Evolutionary conservation across 306 rosid genomes (phyloP).

Genomic region (Vicia faba): DNA sequence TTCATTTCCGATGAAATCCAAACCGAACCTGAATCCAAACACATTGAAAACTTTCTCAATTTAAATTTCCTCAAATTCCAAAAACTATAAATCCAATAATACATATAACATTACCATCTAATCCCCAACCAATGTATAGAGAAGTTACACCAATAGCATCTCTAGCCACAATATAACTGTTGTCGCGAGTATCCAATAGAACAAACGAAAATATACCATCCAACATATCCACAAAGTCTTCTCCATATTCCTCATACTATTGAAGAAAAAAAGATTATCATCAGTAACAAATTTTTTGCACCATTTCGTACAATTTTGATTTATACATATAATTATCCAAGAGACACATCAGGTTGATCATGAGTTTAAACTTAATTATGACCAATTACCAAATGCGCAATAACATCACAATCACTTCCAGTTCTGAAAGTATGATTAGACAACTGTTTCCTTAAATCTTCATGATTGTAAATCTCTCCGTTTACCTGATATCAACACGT

Average conservation of each 20-base stretch:
- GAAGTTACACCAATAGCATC: constrained; percentile 97
- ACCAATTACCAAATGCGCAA: constrained; percentile 76
- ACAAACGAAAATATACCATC: constrained; percentile 95
- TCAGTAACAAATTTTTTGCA: neutral
- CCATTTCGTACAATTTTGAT: too few relatives aligned
- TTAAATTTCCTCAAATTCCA: constrained; percentile 3
- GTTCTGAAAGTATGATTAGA: constrained; percentile 78
- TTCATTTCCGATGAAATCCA: constrained; percentile 92
- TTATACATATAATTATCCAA: too few relatives aligned
- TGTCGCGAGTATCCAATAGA: constrained; percentile 88
- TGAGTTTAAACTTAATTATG: neutral
- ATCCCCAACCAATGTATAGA: constrained; percentile 96
- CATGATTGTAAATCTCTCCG: constrained; percentile 97
- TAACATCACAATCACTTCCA: constrained; percentile 95
- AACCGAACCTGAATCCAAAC: constrained; percentile 65
- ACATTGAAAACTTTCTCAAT: neutral
- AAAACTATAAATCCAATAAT: neutral
- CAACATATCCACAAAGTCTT: constrained; percentile 78
- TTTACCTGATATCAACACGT: constrained; percentile 55
- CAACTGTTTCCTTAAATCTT: constrained; percentile 69
- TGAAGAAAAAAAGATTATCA: constrained; percentile 15
- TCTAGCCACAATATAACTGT: constrained; percentile 88
- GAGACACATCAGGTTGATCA: too few relatives aligned
- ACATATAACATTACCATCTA: constrained; percentile 64
- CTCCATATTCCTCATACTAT: constrained; percentile 92